phyloP scores from a whole-genome alignment of 2,329 filamentous ascomycete genomes.

The Cladosporium sphaerospermum region DNA sequence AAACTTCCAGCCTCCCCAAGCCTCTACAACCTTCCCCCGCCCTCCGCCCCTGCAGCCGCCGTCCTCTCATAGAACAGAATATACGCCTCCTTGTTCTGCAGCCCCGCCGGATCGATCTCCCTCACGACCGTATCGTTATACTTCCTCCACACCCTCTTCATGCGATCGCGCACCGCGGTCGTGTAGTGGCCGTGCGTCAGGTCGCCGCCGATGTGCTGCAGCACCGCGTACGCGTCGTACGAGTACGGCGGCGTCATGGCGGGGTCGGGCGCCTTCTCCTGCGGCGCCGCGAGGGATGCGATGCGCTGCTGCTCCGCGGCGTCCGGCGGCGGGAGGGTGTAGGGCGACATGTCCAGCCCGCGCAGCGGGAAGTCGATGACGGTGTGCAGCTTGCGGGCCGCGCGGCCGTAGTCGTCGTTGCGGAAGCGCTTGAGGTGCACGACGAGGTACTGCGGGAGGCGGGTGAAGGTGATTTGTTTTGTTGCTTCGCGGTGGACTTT shows the following conservation, averaged over 20 bases:
- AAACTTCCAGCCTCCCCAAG: background rate
- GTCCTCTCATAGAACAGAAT: constrained; percentile 52
- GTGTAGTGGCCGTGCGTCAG: constrained; percentile 75
- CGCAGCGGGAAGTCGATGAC: constrained; percentile 72
- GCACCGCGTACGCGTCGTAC: constrained; percentile 83
- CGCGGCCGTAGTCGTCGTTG: constrained; percentile 46
- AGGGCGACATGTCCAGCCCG: constrained; percentile 57
- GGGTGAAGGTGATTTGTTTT: constrained; percentile 67
- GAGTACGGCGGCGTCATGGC: constrained; percentile 53
- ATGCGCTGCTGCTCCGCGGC: constrained; percentile 20
- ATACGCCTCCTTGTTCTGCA: constrained; percentile 60
- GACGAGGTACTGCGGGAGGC: constrained; percentile 72
- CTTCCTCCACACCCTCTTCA: constrained; percentile 52
- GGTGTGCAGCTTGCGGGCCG: constrained; percentile 61
- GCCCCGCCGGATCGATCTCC: constrained; percentile 50
- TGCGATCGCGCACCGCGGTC: constrained; percentile 48
- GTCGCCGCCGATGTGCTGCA: constrained; percentile 65
- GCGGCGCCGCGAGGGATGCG: constrained; percentile 27
- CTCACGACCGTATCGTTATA: constrained; percentile 53
- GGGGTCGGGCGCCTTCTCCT: constrained; percentile 33
- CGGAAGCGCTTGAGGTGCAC: constrained; percentile 69
- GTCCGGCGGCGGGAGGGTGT: constrained; percentile 46
- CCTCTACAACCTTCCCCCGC: background rate
- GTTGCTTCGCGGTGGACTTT: constrained; percentile 59
- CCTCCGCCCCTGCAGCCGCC: background rate